A percentile compares a stretch with the other conserved stretches of the same genome.
Conservation (phyloP, 2,329 filamentous ascomycete genomes). For the Ophiosphaerella korrae region DNA sequence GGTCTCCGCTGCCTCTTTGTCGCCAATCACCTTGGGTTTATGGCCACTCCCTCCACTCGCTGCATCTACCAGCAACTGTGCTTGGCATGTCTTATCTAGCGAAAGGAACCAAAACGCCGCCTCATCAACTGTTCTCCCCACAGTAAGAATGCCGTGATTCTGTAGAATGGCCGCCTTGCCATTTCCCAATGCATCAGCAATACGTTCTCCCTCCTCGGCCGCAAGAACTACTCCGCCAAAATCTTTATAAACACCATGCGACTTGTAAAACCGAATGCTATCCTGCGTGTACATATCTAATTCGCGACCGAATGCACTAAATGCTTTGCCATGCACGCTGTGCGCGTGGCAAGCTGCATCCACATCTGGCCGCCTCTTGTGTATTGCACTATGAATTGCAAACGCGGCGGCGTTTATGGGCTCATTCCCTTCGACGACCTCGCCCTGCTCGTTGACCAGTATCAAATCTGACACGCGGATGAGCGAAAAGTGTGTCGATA, state of each 20-base stretch:
- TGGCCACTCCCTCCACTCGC: slow-evolving; percentile 45
- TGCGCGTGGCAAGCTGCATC: slow-evolving; percentile 54
- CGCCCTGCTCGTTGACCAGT: slow-evolving; percentile 51
- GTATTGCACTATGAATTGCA: slow-evolving; percentile 53
- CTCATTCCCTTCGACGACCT: slow-evolving; percentile 48
- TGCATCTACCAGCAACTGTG: slow-evolving; percentile 52
- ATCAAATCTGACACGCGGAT: slow-evolving; percentile 51
- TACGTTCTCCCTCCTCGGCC: slow-evolving; percentile 52
- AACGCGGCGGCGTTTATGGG: slow-evolving; percentile 55
- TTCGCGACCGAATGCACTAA: slow-evolving; percentile 52
- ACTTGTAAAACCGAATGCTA: slow-evolving; percentile 49
- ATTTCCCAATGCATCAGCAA: slow-evolving; percentile 45
- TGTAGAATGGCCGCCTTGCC: slow-evolving; percentile 47
- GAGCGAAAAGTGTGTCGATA: slow-evolving; percentile 52
- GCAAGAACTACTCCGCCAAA: slow-evolving; percentile 51
- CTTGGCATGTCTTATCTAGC: slow-evolving; percentile 54
- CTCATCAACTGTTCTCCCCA: slow-evolving; percentile 49
- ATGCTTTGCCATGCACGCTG: slow-evolving; percentile 55
- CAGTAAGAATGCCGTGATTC: slow-evolving; percentile 49
- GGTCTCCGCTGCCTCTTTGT: slow-evolving; percentile 48
- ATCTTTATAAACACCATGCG: slow-evolving; percentile 49
- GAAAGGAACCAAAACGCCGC: slow-evolving; percentile 55
- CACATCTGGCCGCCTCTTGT: slow-evolving; percentile 44
- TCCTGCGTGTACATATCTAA: slow-evolving; percentile 58
- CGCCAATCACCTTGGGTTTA: slow-evolving; percentile 49